Evolutionary conservation across 768 basidiomycete genomes (phyloP), one percentile per base, ranked within the genome.

Genomic region (Trametes punicea): DNA sequence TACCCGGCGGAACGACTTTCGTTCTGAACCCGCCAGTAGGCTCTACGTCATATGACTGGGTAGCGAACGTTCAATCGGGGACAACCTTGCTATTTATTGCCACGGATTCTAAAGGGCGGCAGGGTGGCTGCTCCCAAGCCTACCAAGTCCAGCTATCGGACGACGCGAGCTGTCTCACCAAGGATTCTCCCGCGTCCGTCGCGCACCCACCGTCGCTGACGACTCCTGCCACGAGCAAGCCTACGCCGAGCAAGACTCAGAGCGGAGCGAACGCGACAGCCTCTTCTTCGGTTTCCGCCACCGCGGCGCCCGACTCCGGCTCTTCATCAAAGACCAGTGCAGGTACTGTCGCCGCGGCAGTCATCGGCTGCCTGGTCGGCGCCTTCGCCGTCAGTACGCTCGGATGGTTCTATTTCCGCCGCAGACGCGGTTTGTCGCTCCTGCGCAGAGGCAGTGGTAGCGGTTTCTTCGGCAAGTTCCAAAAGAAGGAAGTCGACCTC

Each of bases 171-270:
- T 69, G 68, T 51, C 67, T 69, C 18, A 57, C 42, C 20, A 61
- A 54, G 23, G 38, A 60, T 5, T 65, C 59, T 2, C 68, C 68
- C 9, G 49, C 62, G 2, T 65, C 68, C 8, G 57, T 61, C 18
- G 56, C 64, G 27, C 55, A 50, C 18, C 51, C 57, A 11, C 68
- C 68, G 0, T 62, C 63, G n/a, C 27, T 26, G 38, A 48, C 53
- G 67, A 67, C 23, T 87, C 84, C 65, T 55, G 67, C 21, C 85
- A 79, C 64, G 64, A 76, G 56, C 64, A 83, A n/a, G 76, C 83
- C 55, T 16, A 21, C 58, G 10, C 33, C 10, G 16, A 48, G 34
- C 39, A 39, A 36, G n/a, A 21, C 51, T 10, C 18, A 38, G 45
- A 21, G 46, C 31, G 33, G 61, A 50, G 18, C 36, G 23, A 6